A percentile compares a stretch with the other conserved stretches of the same genome.
phyloP scores from a whole-genome alignment of 495 filamentous ascomycete genomes.

The Aspergillus kassunensis region DNA sequence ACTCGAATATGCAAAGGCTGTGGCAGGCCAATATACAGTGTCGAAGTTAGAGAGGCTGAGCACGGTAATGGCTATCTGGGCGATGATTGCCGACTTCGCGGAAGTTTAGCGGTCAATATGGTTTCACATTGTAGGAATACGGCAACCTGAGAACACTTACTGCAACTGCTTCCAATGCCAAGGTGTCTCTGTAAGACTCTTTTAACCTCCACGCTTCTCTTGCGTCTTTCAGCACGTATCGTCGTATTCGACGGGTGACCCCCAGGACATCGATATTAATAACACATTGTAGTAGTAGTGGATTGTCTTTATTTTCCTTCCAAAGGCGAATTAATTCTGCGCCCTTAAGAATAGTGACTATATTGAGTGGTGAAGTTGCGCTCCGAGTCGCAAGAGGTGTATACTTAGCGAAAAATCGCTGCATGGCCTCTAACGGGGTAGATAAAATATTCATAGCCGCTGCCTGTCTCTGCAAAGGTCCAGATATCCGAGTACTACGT shows the following conservation, averaged over 20 bases:
- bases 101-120: not conserved
- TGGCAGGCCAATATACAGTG: not conserved
- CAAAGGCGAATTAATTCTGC: not conserved
- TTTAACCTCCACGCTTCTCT: not conserved
- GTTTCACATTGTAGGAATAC: not conserved
- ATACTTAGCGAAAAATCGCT: too few relatives aligned
- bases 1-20: not conserved
- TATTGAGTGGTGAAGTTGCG: too few relatives aligned
- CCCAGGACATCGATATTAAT: not conserved
- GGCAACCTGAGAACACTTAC: not conserved
- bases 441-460: too few relatives aligned
- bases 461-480: too few relatives aligned
- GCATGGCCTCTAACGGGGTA: too few relatives aligned
- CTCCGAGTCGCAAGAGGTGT: too few relatives aligned
- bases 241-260: not conserved
- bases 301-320: not conserved
- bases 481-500: too few relatives aligned
- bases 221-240: not conserved
- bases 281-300: not conserved
- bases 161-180: not conserved
- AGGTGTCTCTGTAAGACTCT: not conserved
- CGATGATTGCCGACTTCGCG: not conserved
- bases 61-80: not conserved
- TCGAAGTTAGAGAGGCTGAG: not conserved
- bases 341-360: too few relatives aligned